Evolutionary conservation across 305 asterid species (phyloP).

Genomic region (Fraxinus latifolia): DNA sequence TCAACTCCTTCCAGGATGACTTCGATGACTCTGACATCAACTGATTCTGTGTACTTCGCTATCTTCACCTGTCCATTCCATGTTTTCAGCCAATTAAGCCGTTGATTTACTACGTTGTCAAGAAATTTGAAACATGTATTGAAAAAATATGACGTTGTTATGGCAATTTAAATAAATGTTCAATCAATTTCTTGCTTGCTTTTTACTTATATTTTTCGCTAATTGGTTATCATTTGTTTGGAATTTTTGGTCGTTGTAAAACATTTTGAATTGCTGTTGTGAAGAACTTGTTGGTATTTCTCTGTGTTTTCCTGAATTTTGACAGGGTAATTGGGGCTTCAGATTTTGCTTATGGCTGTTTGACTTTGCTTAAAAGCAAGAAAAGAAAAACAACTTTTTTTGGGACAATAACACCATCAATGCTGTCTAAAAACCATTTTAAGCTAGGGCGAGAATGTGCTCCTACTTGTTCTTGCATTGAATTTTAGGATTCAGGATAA

Average conservation of each 20-base stretch:
- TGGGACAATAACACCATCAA: background rate
- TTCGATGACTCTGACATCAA: conserved; percentile 26
- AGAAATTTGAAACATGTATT: background rate
- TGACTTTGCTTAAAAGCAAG: background rate
- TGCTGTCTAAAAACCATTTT: background rate
- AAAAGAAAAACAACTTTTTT: background rate
- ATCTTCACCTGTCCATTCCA: background rate
- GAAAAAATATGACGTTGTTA: background rate
- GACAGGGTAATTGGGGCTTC: background rate
- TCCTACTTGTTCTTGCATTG: background rate
- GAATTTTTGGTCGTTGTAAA: too few species aligned
- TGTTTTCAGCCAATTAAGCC: background rate
- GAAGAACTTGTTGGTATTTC: background rate
- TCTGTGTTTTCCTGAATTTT: background rate
- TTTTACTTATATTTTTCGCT: background rate
- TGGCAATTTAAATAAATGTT: background rate
- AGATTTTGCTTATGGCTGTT: background rate
- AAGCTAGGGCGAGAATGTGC: background rate
- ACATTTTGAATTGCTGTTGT: background rate
- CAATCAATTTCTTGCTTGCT: background rate
- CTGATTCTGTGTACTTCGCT: background rate
- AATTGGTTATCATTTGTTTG: background rate
- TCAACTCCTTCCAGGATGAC: conserved; percentile 29
- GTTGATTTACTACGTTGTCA: background rate
- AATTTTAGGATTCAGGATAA: background rate